phyloP scores from a whole-genome alignment of 176 grass and related monocot species.

The Carex scoparia region DNA sequence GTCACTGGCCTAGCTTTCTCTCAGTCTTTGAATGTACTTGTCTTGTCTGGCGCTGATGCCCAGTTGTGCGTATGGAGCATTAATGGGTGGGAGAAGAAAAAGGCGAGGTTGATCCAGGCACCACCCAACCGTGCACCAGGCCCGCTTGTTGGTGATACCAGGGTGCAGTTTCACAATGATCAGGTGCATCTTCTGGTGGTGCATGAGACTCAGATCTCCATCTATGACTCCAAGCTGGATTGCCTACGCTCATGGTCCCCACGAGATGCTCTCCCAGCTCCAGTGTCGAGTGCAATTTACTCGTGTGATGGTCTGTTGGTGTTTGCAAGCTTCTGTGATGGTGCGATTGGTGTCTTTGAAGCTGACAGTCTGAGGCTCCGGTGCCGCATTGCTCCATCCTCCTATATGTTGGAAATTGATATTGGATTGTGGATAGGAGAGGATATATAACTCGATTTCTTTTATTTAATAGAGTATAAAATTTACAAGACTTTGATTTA shows the following conservation, averaged over 20 bases:
- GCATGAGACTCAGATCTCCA: conserved; percentile 86
- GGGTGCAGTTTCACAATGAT: conserved; percentile 97
- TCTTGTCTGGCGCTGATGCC: conserved; percentile 95
- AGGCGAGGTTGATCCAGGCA: conserved; percentile 71
- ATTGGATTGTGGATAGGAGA: too few relatives aligned
- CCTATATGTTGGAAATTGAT: too few relatives aligned
- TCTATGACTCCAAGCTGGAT: conserved; percentile 90
- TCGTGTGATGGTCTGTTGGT: conserved; percentile 81
- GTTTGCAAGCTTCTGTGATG: conserved; percentile 81
- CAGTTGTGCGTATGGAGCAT: conserved; percentile 97
- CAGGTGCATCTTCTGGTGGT: conserved; percentile 86
- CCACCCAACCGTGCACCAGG: conserved; percentile 50
- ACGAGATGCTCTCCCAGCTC: conserved; percentile 70
- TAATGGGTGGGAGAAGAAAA: conserved; percentile 98
- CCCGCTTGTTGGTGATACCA: conserved; percentile 79
- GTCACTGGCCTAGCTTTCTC: conserved; percentile 98
- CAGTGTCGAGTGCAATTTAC: conserved; percentile 95
- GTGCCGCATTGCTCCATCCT: conserved; percentile 72
- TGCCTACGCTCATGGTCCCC: conserved; percentile 75
- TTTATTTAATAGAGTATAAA: too few relatives aligned
- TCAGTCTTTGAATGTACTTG: conserved; percentile 78
- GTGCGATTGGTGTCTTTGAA: conserved; percentile 97
- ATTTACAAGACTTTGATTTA: too few relatives aligned
- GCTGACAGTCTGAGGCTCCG: conserved; percentile 62
- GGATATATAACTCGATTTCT: too few relatives aligned